Percentiles rank a stretch among this genome's conserved stretches.
Conservation (phyloP, 108 stramenopile species). For the Cylindrotheca closterium region DNA sequence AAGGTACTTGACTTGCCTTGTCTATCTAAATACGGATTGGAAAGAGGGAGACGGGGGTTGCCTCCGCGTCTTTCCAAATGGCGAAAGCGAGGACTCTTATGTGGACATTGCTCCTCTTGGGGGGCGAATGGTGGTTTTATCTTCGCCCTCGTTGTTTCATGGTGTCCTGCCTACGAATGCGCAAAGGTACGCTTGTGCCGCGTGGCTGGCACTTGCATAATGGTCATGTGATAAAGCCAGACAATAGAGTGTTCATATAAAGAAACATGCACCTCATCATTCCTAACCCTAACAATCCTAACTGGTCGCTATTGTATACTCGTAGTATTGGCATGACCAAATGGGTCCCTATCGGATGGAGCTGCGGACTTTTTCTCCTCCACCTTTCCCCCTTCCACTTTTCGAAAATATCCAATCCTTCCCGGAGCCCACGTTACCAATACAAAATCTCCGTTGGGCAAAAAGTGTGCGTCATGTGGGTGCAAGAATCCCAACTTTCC, state of each 20-base stretch:
- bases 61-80: slow-evolving; percentile 4
- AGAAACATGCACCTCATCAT: too few species aligned
- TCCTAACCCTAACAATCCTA: too few species aligned
- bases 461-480: slow-evolving; percentile 15
- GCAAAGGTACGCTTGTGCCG: too few species aligned
- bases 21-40: slow-evolving; percentile 42
- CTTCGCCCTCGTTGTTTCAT: background rate
- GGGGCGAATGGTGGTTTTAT: slow-evolving; percentile 10
- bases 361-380: too few species aligned
- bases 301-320: too few species aligned
- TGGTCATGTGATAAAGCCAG: too few species aligned
- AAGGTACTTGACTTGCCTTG: slow-evolving; percentile 39
- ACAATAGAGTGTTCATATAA: too few species aligned
- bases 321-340: too few species aligned
- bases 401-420: slow-evolving; percentile 13
- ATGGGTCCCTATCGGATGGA: too few species aligned
- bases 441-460: slow-evolving; percentile 15
- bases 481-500: slow-evolving; percentile 6
- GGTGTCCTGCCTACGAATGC: too few species aligned
- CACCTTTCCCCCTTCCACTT: background rate
- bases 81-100: background rate
- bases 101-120: slow-evolving; percentile 5
- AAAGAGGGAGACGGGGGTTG: slow-evolving; percentile 38
- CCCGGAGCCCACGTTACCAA: slow-evolving; percentile 17
- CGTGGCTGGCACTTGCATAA: too few species aligned